Conservation (phyloP, 202 grass and related monocot species). For the Carex sylvatica region DNA sequence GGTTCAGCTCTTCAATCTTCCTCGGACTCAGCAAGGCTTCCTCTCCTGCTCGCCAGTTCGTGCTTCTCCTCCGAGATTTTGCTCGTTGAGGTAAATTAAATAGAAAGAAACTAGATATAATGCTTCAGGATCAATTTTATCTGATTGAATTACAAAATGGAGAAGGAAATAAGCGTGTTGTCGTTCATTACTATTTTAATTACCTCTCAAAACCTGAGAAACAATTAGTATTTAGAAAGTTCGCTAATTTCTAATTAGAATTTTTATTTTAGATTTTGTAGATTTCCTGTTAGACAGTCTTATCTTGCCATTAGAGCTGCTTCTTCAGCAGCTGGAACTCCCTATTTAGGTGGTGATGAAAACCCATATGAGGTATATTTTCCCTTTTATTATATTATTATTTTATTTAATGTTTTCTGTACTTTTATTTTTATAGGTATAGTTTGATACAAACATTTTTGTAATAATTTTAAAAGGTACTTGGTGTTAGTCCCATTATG, state of each 20-base stretch:
- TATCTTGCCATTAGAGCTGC: conserved; percentile 22
- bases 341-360: conserved; percentile 25
- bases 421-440: not conserved
- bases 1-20: not conserved
- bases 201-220: not conserved
- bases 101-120: not conserved
- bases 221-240: not conserved
- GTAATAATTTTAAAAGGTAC: conserved; percentile 42
- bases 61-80: conserved; percentile 11
- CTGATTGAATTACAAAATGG: not conserved
- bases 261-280: conserved; percentile 18
- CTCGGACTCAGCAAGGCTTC: not conserved
- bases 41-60: conserved; percentile 15
- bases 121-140: not conserved
- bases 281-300: conserved; percentile 18
- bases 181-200: not conserved
- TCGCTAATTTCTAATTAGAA: not conserved
- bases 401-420: not conserved
- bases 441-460: not conserved
- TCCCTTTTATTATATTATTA: not conserved
- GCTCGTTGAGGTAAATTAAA: conserved; percentile 24
- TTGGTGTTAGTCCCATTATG: conserved; percentile 71
- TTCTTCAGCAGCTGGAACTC: conserved; percentile 39
- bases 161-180: not conserved
- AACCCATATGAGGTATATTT: conserved; percentile 55